Evolutionary conservation across 2,329 filamentous ascomycete genomes (phyloP).

Genomic region (Aspergillus pseudoterreus): DNA sequence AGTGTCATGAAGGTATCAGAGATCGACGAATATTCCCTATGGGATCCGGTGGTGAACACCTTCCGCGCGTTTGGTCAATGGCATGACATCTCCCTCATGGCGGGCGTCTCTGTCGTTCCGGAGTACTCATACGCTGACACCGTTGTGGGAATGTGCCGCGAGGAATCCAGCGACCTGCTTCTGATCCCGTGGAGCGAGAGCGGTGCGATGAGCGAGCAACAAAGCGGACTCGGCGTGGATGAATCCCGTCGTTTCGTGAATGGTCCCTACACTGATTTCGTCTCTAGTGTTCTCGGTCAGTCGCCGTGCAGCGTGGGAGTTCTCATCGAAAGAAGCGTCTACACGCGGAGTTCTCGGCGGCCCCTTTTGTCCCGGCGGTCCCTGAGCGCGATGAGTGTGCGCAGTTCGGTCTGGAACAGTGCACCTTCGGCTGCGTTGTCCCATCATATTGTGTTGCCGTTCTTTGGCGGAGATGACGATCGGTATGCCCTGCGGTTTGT

Average conservation of each 20-base stretch:
- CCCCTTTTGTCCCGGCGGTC: constrained; percentile 36
- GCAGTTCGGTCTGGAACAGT: constrained; percentile 56
- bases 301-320: constrained; percentile 68
- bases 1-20: constrained; percentile 93
- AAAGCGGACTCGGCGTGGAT: constrained; percentile 48
- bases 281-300: constrained; percentile 62
- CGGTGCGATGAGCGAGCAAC: constrained; percentile 68
- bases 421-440: constrained; percentile 60
- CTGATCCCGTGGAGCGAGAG: constrained; percentile 88
- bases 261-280: constrained; percentile 67
- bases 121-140: constrained; percentile 76
- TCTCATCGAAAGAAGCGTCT: constrained; percentile 71
- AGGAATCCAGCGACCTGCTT: constrained; percentile 68
- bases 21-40: constrained; percentile 65
- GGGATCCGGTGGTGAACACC: constrained; percentile 84
- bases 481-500: constrained; percentile 73
- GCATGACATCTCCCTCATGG: constrained; percentile 77
- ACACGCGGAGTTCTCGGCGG: constrained; percentile 16
- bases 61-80: constrained; percentile 86
- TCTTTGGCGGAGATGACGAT: constrained; percentile 81
- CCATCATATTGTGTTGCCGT: constrained; percentile 84
- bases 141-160: constrained; percentile 64
- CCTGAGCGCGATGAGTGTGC: constrained; percentile 57
- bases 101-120: constrained; percentile 75
- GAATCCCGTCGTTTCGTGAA: constrained; percentile 56